These are phyloP conservation scores for Camellia granthamiana DNA, from an alignment of 148 eudicot species.

Conservation along the genomic window DNA sequence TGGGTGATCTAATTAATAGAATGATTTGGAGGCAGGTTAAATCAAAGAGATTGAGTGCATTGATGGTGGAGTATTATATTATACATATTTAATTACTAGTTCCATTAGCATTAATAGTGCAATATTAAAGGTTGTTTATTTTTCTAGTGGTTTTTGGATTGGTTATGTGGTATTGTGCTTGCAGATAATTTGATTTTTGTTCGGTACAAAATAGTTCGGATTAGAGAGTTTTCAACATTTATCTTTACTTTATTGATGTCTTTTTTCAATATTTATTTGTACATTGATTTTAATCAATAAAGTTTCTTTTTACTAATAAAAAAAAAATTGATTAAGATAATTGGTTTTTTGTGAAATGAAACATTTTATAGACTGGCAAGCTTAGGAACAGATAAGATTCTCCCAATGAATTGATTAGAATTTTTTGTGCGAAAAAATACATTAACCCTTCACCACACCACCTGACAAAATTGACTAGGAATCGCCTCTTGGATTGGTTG, in stretches of 20 bases:
- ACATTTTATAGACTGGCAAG: background rate
- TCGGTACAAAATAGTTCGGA: too few relatives aligned
- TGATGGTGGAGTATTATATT: background rate
- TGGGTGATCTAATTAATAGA: background rate
- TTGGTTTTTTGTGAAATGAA: background rate
- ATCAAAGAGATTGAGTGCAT: slow-evolving; percentile 20
- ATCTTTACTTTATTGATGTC: too few relatives aligned
- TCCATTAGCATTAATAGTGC: background rate
- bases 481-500: background rate
- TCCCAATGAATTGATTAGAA: background rate
- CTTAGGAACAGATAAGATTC: background rate
- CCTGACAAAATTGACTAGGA: background rate
- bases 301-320: too few relatives aligned
- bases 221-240: too few relatives aligned
- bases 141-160: too few relatives aligned
- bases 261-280: too few relatives aligned
- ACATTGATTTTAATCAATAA: too few relatives aligned
- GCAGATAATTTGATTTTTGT: too few relatives aligned
- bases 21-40: slow-evolving; percentile 20
- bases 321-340: background rate
- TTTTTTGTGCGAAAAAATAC: background rate
- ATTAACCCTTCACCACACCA: background rate
- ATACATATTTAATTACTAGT: background rate
- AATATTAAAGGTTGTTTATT: background rate
- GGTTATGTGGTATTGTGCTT: too few relatives aligned